Percentiles rank a stretch among this genome's conserved stretches.
Evolutionary conservation across 2,329 filamentous ascomycete genomes (phyloP).

Genomic region (Fusarium sp.): DNA sequence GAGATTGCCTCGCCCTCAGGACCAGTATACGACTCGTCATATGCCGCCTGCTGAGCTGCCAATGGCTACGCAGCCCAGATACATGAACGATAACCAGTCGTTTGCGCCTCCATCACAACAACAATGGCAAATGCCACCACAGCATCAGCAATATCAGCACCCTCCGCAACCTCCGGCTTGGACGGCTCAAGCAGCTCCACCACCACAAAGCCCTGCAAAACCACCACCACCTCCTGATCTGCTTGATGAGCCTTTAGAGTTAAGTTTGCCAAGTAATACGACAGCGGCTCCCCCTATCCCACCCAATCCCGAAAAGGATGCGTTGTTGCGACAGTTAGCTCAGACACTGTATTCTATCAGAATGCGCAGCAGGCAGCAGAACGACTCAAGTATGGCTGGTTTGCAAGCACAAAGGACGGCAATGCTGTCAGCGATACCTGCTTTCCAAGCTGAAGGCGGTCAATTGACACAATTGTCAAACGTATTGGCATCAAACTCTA

Average conservation of each 20-base stretch:
- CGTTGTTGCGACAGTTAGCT: constrained; percentile 82
- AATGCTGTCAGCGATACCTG: constrained; percentile 75
- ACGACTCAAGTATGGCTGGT: constrained; percentile 78
- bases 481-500: constrained; percentile 80
- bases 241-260: constrained; percentile 68
- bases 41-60: constrained; percentile 25
- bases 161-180: constrained; percentile 44
- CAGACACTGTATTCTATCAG: constrained; percentile 76
- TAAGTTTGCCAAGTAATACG: constrained; percentile 62
- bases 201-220: constrained; percentile 37
- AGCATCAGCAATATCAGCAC: constrained; percentile 37
- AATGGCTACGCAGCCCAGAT: constrained; percentile 29
- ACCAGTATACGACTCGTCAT: constrained; percentile 38
- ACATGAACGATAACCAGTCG: constrained; percentile 35
- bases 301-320: constrained; percentile 95
- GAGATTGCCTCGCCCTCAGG: constrained; percentile 25
- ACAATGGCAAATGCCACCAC: constrained; percentile 44
- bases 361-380: constrained; percentile 76
- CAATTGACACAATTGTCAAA: constrained; percentile 78
- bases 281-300: constrained; percentile 86
- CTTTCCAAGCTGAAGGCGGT: constrained; percentile 79
- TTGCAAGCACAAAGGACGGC: constrained; percentile 84
- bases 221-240: constrained; percentile 61
- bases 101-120: constrained; percentile 33
- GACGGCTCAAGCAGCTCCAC: constrained; percentile 40